Evolutionary conservation across 1,284 basidiomycete species (phyloP).

Genomic region (Sporisorium exsertum): DNA sequence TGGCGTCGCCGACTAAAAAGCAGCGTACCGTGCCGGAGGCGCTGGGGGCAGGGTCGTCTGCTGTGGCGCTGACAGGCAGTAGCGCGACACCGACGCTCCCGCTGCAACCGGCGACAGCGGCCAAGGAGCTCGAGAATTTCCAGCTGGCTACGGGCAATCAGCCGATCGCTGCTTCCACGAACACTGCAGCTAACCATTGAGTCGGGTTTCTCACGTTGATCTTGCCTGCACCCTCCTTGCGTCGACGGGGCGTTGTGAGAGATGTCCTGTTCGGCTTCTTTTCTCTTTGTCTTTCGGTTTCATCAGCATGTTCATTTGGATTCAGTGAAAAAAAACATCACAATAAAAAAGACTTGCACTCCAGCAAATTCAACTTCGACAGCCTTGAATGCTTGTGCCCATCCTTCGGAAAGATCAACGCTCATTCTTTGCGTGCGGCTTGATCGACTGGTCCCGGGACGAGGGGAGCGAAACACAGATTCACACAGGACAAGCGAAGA

Average conservation of each 20-base stretch:
- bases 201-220: too few relatives aligned
- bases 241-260: too few relatives aligned
- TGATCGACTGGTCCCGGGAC: too few relatives aligned
- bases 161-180: constrained; percentile 42
- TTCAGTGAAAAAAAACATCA: neutral
- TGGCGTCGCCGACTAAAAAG: constrained; percentile 50
- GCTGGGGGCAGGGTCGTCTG: neutral
- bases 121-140: constrained; percentile 52
- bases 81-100: constrained; percentile 40
- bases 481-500: neutral
- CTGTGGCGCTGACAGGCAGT: neutral
- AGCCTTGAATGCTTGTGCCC: neutral
- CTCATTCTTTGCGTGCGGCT: too few relatives aligned
- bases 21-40: constrained; percentile 25
- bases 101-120: constrained; percentile 44
- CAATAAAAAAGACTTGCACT: neutral
- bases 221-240: neutral
- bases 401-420: neutral
- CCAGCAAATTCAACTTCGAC: neutral
- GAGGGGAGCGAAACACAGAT: too few relatives aligned
- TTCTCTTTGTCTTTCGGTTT: neutral
- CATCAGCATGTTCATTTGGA: neutral
- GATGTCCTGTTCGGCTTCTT: neutral
- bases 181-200: constrained; percentile 41
- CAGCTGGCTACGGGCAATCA: constrained; percentile 48